Percentiles rank a stretch among this genome's conserved stretches.
Evolutionary conservation across 1,284 basidiomycete species (phyloP).

Genomic region (Tremellales sp.): DNA sequence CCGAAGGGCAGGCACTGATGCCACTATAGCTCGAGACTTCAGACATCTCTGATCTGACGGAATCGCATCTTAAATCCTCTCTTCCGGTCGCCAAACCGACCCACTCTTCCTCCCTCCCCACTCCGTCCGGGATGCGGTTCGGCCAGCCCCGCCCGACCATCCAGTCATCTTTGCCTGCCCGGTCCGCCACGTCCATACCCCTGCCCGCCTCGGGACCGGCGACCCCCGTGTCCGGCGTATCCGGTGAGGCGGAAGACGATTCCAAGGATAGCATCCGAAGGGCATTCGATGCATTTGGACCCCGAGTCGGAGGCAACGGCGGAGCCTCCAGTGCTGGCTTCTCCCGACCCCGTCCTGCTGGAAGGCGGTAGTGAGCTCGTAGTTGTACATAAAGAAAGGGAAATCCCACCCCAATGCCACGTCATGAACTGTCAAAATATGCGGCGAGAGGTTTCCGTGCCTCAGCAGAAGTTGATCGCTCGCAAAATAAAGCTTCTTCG

Average conservation of each 20-base stretch:
- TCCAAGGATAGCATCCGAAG: slow-evolving; percentile 36
- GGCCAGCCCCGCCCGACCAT: slow-evolving; percentile 26
- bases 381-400: too few relatives aligned
- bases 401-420: too few relatives aligned
- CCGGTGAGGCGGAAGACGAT: slow-evolving; percentile 20
- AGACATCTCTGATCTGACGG: slow-evolving; percentile 67
- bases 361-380: slow-evolving; percentile 37
- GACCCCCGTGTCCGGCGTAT: slow-evolving; percentile 20
- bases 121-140: slow-evolving; percentile 19
- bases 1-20: neutral
- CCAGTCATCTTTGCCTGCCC: slow-evolving; percentile 14
- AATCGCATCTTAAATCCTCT: slow-evolving; percentile 59
- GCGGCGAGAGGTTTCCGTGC: too few relatives aligned
- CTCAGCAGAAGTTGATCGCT: too few relatives aligned
- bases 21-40: slow-evolving; percentile 75
- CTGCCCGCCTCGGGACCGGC: slow-evolving; percentile 25
- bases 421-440: too few relatives aligned
- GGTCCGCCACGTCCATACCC: slow-evolving; percentile 24
- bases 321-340: slow-evolving; percentile 32
- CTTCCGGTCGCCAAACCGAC: slow-evolving; percentile 45
- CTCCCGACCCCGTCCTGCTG: slow-evolving; percentile 43
- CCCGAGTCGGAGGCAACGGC: slow-evolving; percentile 33
- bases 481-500: too few relatives aligned
- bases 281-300: slow-evolving; percentile 48
- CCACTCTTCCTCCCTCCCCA: slow-evolving; percentile 32